Evolutionary conservation across 148 eudicot species (phyloP).

Genomic region (Rhododendron vialii): DNA sequence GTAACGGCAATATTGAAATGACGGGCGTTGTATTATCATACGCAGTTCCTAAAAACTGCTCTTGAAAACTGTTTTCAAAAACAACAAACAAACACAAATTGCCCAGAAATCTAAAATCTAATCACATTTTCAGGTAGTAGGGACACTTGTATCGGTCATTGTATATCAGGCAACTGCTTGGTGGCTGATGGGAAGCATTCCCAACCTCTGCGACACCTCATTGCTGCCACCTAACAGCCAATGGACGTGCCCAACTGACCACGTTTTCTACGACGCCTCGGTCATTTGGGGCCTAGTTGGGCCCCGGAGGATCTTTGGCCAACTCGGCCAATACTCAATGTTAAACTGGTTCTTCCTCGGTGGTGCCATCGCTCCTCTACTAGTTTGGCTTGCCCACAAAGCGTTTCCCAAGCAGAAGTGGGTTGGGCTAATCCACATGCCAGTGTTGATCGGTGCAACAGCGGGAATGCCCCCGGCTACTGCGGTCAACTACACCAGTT

Average conservation of each 20-base stretch:
- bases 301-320: conserved; percentile 63
- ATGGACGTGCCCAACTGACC: conserved; percentile 63
- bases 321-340: conserved; percentile 47
- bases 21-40: too few species aligned
- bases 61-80: too few species aligned
- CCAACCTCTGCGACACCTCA: conserved; percentile 45
- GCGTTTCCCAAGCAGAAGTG: conserved; percentile 48
- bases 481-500: conserved; percentile 69
- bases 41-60: too few species aligned
- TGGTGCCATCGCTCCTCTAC: conserved; percentile 46
- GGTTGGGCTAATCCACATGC: conserved; percentile 51
- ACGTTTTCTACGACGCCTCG: conserved; percentile 59
- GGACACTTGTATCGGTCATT: conserved; percentile 48
- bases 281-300: conserved; percentile 78
- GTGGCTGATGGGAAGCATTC: conserved; percentile 70
- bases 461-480: conserved; percentile 76
- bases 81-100: too few species aligned
- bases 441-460: conserved; percentile 53
- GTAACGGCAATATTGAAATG: too few species aligned
- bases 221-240: conserved; percentile 50
- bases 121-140: conserved; percentile 35
- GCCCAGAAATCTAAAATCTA: too few species aligned
- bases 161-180: conserved; percentile 68
- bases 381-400: conserved; percentile 45
- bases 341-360: conserved; percentile 53